Percentiles rank a stretch among this genome's conserved stretches.
Conservation (phyloP, 805 yeast species). For the Candida incommunis region DNA sequence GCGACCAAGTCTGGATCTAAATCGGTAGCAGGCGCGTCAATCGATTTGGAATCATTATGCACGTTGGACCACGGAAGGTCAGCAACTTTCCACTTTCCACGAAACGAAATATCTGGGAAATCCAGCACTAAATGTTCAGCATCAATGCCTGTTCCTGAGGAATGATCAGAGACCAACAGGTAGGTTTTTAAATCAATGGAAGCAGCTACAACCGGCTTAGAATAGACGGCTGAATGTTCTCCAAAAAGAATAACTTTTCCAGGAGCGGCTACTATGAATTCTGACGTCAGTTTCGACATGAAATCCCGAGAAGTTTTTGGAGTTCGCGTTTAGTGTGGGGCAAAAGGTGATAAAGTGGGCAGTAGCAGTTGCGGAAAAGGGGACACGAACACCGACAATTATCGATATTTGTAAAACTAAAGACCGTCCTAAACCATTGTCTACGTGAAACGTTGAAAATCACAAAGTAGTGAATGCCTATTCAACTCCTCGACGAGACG, state of each 20-base stretch:
- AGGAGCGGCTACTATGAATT: slow-evolving; percentile 76
- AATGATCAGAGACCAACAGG: slow-evolving; percentile 40
- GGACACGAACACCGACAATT: no score
- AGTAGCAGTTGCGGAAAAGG: not conserved
- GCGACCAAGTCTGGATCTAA: slow-evolving; percentile 8
- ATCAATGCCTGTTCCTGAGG: slow-evolving; percentile 10
- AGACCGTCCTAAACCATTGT: no score
- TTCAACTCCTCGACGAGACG: no score
- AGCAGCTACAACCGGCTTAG: slow-evolving; percentile 92
- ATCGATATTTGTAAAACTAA: no score
- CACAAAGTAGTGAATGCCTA: no score
- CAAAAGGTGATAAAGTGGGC: not conserved
- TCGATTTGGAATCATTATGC: slow-evolving; percentile 11
- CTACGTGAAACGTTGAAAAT: no score
- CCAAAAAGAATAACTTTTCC: slow-evolving; percentile 95
- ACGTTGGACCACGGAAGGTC: slow-evolving; percentile 48
- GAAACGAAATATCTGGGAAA: slow-evolving; percentile 70
- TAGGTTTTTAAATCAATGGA: slow-evolving; percentile 80
- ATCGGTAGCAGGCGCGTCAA: slow-evolving; percentile 1
- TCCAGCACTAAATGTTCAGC: slow-evolving; percentile 41
- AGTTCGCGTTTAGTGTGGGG: not conserved
- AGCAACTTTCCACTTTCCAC: slow-evolving; percentile 43
- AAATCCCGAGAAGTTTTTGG: not conserved
- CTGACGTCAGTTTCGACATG: not conserved
- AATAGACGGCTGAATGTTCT: slow-evolving; percentile 91